These are phyloP conservation scores for Chrysanthemum lavandulifolium DNA, from an alignment of 129 eudicot species.

Conservation along the genomic window DNA sequence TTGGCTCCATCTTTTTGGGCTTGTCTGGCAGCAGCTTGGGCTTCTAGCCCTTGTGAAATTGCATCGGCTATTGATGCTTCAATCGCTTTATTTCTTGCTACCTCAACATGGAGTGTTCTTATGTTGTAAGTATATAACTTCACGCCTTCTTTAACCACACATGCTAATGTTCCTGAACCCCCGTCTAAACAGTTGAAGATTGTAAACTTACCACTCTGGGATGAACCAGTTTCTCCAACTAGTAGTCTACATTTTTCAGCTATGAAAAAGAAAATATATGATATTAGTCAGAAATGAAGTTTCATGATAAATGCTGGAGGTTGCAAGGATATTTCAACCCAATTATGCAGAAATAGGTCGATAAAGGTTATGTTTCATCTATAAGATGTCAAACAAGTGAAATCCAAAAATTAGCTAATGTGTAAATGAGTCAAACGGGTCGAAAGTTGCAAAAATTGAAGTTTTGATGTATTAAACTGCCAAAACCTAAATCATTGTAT, in stretches of 20 bases:
- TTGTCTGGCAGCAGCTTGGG: constrained; percentile 62
- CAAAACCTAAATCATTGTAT: neutral
- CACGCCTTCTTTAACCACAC: constrained; percentile 77
- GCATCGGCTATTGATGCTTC: constrained; percentile 66
- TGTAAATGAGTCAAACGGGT: neutral
- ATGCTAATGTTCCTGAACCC: constrained; percentile 78
- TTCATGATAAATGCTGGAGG: too few relatives aligned
- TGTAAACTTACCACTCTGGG: constrained; percentile 82
- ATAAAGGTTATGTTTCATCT: neutral
- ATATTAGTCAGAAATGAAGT: constrained; percentile 5
- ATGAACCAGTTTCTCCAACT: constrained; percentile 79
- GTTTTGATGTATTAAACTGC: neutral
- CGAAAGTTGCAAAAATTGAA: neutral
- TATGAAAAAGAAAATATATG: constrained; percentile 10
- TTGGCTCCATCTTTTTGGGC: constrained; percentile 78
- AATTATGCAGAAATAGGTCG: neutral
- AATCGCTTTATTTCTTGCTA: constrained; percentile 58
- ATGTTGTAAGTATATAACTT: constrained; percentile 70
- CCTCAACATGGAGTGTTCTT: constrained; percentile 67
- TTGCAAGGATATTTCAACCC: too few relatives aligned
- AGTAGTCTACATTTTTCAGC: constrained; percentile 82
- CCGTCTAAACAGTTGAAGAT: constrained; percentile 75
- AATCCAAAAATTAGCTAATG: neutral
- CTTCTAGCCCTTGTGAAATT: constrained; percentile 55
- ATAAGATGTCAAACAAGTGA: neutral